These are phyloP conservation scores for Botryosphaeria dothidea DNA, from an alignment of 2,329 filamentous ascomycete species.

Conservation along the genomic window DNA sequence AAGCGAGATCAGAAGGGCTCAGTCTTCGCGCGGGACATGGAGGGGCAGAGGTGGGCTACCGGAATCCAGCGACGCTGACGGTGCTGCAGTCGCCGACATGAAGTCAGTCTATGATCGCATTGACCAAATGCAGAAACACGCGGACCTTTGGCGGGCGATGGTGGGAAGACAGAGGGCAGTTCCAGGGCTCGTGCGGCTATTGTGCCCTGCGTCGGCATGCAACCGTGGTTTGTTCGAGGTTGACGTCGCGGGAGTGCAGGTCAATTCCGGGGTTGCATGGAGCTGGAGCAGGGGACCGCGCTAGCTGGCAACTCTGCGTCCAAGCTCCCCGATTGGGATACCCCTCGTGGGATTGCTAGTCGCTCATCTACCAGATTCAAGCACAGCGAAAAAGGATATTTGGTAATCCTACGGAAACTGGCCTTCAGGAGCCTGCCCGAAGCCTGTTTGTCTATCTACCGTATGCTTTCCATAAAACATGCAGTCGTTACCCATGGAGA, in stretches of 20 bases:
- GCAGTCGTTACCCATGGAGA: not conserved
- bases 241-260: conserved; percentile 11
- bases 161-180: not conserved
- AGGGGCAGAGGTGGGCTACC: conserved; percentile 28
- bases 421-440: conserved; percentile 2
- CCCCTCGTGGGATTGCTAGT: too few species aligned
- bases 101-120: conserved; percentile 35
- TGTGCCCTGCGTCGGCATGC: conserved; percentile 1
- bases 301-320: not conserved
- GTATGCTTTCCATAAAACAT: not conserved
- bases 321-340: conserved; percentile 4
- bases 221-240: conserved; percentile 4
- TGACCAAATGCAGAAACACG: conserved; percentile 25
- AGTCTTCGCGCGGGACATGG: not conserved
- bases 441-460: not conserved
- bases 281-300: conserved; percentile 16
- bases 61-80: conserved; percentile 39
- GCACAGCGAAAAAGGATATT: too few species aligned
- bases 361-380: too few species aligned
- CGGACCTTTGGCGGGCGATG: conserved; percentile 3
- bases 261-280: conserved; percentile 13
- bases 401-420: too few species aligned
- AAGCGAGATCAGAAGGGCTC: conserved; percentile 17
- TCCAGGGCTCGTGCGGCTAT: not conserved
- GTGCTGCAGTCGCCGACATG: conserved; percentile 34